Conservation (phyloP, 345 rosid species). For the Conringia planisiliqua region DNA sequence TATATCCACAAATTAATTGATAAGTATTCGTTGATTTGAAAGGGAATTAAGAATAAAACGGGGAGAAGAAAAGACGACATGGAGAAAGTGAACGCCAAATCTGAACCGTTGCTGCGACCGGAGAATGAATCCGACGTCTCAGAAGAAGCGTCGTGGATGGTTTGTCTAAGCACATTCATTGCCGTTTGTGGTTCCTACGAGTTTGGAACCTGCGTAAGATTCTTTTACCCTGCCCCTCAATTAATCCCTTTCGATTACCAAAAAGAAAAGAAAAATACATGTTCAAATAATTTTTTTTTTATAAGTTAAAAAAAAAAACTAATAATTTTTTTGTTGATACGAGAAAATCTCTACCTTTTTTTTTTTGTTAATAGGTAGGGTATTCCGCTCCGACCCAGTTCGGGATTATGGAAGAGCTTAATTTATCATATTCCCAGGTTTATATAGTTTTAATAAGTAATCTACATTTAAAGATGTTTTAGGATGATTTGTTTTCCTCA, state of each 20-base stretch:
- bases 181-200: slow-evolving; percentile 56
- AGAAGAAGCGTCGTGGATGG: slow-evolving; percentile 40
- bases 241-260: not conserved
- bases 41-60: slow-evolving; percentile 17
- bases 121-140: slow-evolving; percentile 12
- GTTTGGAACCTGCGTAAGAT: slow-evolving; percentile 51
- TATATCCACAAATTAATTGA: not conserved
- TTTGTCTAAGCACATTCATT: slow-evolving; percentile 45
- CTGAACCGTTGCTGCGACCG: slow-evolving; percentile 39
- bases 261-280: not conserved
- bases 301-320: no score
- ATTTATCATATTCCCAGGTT: slow-evolving; percentile 44
- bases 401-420: slow-evolving; percentile 48
- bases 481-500: not conserved
- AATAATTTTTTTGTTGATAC: slow-evolving; percentile 8
- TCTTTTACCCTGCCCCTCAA: not conserved
- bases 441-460: not conserved
- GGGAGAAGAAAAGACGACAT: slow-evolving; percentile 4
- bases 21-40: not conserved
- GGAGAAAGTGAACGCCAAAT: slow-evolving; percentile 7
- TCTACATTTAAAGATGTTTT: not conserved
- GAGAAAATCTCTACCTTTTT: not conserved
- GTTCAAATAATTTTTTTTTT: no score
- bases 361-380: slow-evolving; percentile 37
- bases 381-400: slow-evolving; percentile 55